Base-by-base conservation (phyloP, 768 basidiomycete species). In the Dioszegia hungarica region DNA sequence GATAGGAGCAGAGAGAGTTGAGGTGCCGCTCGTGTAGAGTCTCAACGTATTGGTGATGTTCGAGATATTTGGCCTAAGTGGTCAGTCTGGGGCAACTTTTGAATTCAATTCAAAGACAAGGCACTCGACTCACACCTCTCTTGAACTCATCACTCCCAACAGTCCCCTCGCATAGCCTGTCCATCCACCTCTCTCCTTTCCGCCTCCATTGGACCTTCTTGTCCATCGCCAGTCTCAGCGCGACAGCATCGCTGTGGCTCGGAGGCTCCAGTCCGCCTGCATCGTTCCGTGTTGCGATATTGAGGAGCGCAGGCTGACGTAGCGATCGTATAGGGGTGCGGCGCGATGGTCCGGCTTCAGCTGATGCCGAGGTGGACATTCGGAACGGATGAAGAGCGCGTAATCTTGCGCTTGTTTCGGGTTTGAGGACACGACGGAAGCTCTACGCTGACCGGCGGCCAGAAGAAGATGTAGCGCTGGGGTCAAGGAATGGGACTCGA, bases 11-110 rank as follows among this genome's bases (percentile, higher is more conserved):
- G 31, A 66, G 46, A 1, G 24, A 27, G 48, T 66, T 66, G 10
- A 75, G 63, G 43, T 75, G 74, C 27, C 74, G 57, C 58, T 75
- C 74, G 47, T 72, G 72, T 12, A 54, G 56, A 24, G 70, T 59
- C 48, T 69, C 65, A 17, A 56, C 57, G 46, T 73, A 75, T 54
- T 70, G 68, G 5, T 58, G 50, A 5, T 68, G 65, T 24, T 61
- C 62, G 9, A 75, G 39, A 40, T 73, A 69, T 28, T 50, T 36
- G 20, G 58, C 64, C 69, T 67, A 52, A 17, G 33, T 9, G 31
- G 36, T 52, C 43, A 56, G 27, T 19, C 19, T 14, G 11, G 1
- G n/a, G 27, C n/a, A n/a, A n/a, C n/a, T n/a, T n/a, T n/a, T n/a
- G n/a, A n/a, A n/a, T n/a, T n/a, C n/a, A n/a, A n/a, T n/a, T n/a